Base-by-base conservation (phyloP, 768 basidiomycete species). In the Megacollybia marginata region DNA sequence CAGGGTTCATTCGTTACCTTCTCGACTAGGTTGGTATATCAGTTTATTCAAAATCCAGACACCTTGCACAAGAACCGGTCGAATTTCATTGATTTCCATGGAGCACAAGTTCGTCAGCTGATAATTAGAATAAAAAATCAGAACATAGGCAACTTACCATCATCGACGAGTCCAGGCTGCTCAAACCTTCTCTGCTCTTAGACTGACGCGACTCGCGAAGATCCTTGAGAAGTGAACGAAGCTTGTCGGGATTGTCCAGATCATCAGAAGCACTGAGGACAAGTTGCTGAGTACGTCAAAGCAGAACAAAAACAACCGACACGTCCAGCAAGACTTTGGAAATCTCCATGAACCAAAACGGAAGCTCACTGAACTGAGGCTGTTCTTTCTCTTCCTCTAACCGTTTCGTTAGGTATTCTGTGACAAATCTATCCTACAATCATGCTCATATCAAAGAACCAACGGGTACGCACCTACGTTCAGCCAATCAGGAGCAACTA, bases 201-300 rank as follows among this genome's bases (percentile, higher is more conserved):
- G 93, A 88, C 63, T 97, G 95, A 35, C 96, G 78, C 11, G 90
- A 91, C 70, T 98, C 94, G 11, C 94, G 85, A n/a, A 98, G 72
- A 61, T 96, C 93, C 64, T 98, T 94, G 16, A 98, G 75, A 2
- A 98, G 67, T 5, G 84, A 83, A 5, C 90, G 80, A 18, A 98
- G 70, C 56, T 82, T 87, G 49, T 96, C 92, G 4, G 93, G 81
- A 50, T 83, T 82, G 48, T 85, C 79, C 8, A 97, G 70, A 56
- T 99, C 94, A 60, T 98, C 94, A 9, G 91, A 76, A 0, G 95
- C 94, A 0, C 95, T 97, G 49, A 9, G 38, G 19, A n/a, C n/a
- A 15, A 20, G 48, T 42, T 44, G 48, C 51, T n/a, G 43, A 47
- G 2, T 28, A 34, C 40, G 18, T 19, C 34, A 47, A 35, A 2